Percentiles rank a stretch among this genome's conserved stretches.
Conservation (phyloP, 192 early-diverging fungal species). For the Funneliformis geosporum region DNA sequence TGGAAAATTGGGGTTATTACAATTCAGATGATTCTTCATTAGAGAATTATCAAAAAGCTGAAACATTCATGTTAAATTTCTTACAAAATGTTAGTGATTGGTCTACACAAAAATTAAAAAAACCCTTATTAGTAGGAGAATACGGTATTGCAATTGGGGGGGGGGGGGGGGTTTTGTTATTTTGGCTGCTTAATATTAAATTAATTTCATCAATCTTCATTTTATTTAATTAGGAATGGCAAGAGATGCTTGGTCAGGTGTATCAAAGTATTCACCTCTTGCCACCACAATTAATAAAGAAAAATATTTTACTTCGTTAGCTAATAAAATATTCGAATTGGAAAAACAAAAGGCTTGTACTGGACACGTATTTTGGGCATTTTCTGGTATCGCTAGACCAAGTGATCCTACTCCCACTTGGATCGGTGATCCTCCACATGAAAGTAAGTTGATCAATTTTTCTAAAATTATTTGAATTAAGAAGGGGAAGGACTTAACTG, state of each 20-base stretch:
- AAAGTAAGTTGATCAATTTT: slow-evolving; percentile 42
- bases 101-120: slow-evolving; percentile 44
- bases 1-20: slow-evolving; percentile 60
- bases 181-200: not conserved
- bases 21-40: slow-evolving; percentile 47
- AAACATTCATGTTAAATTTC: slow-evolving; percentile 45
- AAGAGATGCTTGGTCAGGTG: slow-evolving; percentile 45
- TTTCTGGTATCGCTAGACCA: slow-evolving; percentile 53
- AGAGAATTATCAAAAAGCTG: slow-evolving; percentile 40
- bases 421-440: slow-evolving; percentile 63
- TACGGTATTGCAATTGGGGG: slow-evolving; percentile 61
- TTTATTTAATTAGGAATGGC: slow-evolving; percentile 31
- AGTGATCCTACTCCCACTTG: slow-evolving; percentile 40
- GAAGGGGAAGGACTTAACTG: not conserved
- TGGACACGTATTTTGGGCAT: slow-evolving; percentile 70
- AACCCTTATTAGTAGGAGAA: slow-evolving; percentile 60
- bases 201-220: too few relatives aligned
- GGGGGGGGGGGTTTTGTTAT: too few relatives aligned
- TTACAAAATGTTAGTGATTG: slow-evolving; percentile 49
- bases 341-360: slow-evolving; percentile 36
- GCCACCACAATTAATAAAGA: slow-evolving; percentile 56
- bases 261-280: slow-evolving; percentile 48
- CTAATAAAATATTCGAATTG: slow-evolving; percentile 38
- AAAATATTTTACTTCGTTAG: slow-evolving; percentile 52
- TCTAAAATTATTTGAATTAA: not conserved